Percentiles rank a stretch among this genome's conserved stretches.
These are phyloP conservation scores for Cadophora malorum DNA, from an alignment of 2,329 filamentous ascomycete genomes.

Conservation along the genomic window DNA sequence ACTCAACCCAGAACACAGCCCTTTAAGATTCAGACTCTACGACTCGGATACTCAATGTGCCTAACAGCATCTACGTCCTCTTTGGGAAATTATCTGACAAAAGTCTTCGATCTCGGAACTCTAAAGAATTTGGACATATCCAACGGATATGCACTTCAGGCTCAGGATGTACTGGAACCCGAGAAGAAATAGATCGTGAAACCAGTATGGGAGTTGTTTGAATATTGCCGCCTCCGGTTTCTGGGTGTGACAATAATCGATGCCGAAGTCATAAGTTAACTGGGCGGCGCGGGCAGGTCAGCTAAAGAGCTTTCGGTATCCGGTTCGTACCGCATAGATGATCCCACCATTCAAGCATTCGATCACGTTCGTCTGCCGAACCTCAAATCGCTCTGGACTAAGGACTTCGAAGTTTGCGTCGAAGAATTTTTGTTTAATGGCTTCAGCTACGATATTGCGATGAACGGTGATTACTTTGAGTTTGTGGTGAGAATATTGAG, in stretches of 20 bases:
- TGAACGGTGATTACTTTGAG: slow-evolving; percentile 16
- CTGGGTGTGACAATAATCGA: not conserved
- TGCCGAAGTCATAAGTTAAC: not conserved
- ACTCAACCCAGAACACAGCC: not conserved
- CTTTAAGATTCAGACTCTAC: not conserved
- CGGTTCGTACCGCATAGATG: not conserved
- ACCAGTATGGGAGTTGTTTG: not conserved
- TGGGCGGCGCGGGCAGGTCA: not conserved
- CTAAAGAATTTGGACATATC: not conserved
- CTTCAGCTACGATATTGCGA: slow-evolving; percentile 7
- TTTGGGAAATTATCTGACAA: not conserved
- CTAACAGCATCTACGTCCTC: not conserved
- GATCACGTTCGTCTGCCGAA: not conserved
- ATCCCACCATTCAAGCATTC: not conserved
- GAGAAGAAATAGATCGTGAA: too few relatives aligned
- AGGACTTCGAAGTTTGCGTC: slow-evolving; percentile 22
- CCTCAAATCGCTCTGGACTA: not conserved
- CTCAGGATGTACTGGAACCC: too few relatives aligned
- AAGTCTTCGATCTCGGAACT: not conserved
- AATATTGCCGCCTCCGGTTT: not conserved
- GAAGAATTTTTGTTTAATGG: slow-evolving; percentile 8
- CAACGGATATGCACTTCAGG: not conserved
- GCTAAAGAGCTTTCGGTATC: not conserved
- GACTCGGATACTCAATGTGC: not conserved
- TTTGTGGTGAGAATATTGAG: not conserved